Conservation (phyloP, 371 early-diverging fungal genomes). For the Rhizomucor pusillus region DNA sequence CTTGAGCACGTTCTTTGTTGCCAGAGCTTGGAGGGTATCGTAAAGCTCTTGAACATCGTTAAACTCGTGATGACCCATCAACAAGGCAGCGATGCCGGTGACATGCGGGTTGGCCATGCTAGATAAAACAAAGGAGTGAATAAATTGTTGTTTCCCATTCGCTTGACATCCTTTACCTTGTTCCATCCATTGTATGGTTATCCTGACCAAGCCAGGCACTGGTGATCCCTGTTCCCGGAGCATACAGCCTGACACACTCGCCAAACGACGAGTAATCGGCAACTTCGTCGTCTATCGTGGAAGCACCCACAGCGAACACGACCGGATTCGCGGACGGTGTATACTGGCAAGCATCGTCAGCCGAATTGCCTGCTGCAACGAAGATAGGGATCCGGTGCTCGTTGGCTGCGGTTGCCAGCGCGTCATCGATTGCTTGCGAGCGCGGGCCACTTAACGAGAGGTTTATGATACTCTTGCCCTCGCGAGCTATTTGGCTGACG, state of each 20-base stretch:
- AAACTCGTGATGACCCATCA: slow-evolving; percentile 20
- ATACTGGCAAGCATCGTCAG: slow-evolving; percentile 63
- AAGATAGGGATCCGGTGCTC: slow-evolving; percentile 39
- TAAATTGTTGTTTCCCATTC: slow-evolving; percentile 1
- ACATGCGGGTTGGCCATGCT: slow-evolving; percentile 74
- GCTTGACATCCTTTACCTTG: slow-evolving; percentile 24
- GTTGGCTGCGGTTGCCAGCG: slow-evolving; percentile 47
- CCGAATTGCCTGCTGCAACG: slow-evolving; percentile 75
- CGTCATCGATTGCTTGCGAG: slow-evolving; percentile 32
- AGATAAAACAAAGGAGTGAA: slow-evolving; percentile 25
- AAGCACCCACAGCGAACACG: slow-evolving; percentile 72
- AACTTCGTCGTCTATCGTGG: slow-evolving; percentile 39
- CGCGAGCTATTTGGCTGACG: slow-evolving; percentile 28
- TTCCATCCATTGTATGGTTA: slow-evolving; percentile 59
- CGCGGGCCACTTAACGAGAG: slow-evolving; percentile 62
- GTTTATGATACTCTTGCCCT: slow-evolving; percentile 45
- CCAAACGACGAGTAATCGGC: slow-evolving; percentile 56
- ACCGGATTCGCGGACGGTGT: slow-evolving; percentile 61
- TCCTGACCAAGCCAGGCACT: slow-evolving; percentile 46
- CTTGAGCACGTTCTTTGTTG: slow-evolving; percentile 12
- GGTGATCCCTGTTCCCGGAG: slow-evolving; percentile 46
- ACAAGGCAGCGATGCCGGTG: slow-evolving; percentile 40
- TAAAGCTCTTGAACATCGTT: slow-evolving; percentile 14
- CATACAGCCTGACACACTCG: slow-evolving; percentile 57
- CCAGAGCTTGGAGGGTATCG: slow-evolving; percentile 10